phyloP scores from a whole-genome alignment of 2,329 filamentous ascomycete genomes.

The Emergomyces africanus region DNA sequence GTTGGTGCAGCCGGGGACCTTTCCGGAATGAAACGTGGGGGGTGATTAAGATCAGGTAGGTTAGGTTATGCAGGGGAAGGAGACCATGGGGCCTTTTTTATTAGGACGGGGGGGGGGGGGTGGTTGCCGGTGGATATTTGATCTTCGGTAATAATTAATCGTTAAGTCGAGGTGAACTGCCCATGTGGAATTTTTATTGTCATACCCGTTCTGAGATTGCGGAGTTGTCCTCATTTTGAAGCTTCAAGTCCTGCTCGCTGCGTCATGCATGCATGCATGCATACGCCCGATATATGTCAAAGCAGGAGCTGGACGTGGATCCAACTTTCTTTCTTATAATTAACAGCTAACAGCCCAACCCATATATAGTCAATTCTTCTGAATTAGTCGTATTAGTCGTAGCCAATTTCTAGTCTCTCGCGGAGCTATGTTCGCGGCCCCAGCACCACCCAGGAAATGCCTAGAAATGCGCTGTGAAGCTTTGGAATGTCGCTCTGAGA shows the following conservation, averaged over 20 bases:
- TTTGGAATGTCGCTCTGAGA: too few species aligned
- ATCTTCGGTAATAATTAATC: not conserved
- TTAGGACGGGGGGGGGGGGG: not conserved
- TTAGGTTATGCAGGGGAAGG: not conserved
- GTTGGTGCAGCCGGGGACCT: slow-evolving; percentile 29
- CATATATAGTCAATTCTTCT: not conserved
- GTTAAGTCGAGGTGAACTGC: not conserved
- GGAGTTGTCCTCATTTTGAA: too few species aligned
- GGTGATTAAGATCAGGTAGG: not conserved
- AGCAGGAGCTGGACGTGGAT: not conserved
- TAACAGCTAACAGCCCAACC: too few species aligned
- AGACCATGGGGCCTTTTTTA: too few species aligned
- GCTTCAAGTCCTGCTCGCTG: too few species aligned
- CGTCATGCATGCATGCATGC: too few species aligned
- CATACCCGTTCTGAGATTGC: not conserved
- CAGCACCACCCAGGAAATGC: not conserved
- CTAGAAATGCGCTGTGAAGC: not conserved
- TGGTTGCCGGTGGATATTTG: not conserved
- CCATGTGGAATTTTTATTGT: not conserved
- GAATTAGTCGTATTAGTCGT: not conserved
- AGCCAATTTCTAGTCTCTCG: not conserved
- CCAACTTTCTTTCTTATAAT: not conserved
- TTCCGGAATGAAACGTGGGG: slow-evolving; percentile 18
- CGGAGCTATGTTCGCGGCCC: not conserved
- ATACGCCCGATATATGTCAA: not conserved